Percentiles rank a stretch among this genome's conserved stretches.
These are phyloP conservation scores for Striga asiatica DNA, from an alignment of 257 asterid species.

Conservation along the genomic window DNA sequence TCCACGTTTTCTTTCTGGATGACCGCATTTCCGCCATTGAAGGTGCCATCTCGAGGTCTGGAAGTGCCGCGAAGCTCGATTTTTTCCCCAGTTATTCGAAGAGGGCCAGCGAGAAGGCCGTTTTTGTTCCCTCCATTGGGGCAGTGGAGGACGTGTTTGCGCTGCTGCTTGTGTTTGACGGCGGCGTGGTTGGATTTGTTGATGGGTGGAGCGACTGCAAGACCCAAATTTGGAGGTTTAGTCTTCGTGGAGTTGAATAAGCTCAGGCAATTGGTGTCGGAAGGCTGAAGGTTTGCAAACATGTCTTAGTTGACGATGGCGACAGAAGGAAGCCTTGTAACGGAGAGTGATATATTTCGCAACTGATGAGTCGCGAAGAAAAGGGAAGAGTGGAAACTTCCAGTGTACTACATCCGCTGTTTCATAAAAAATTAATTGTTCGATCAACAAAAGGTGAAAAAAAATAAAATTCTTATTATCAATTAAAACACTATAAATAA, in stretches of 20 bases:
- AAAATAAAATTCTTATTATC: too few relatives aligned
- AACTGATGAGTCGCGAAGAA: not conserved
- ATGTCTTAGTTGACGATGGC: conserved; percentile 16
- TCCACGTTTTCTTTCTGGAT: conserved; percentile 12
- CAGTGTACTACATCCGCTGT: too few relatives aligned
- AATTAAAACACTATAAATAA: too few relatives aligned
- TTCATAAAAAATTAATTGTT: too few relatives aligned
- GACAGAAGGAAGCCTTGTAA: not conserved
- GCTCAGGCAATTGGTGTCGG: conserved; percentile 47
- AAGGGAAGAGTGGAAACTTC: too few relatives aligned
- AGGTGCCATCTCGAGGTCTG: conserved; percentile 20
- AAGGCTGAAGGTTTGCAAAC: conserved; percentile 45
- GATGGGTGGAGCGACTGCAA: conserved; percentile 29
- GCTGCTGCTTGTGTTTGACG: conserved; percentile 22
- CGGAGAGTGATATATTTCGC: not conserved
- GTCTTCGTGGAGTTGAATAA: conserved; percentile 29
- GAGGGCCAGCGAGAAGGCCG: conserved; percentile 15
- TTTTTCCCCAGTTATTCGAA: conserved; percentile 16
- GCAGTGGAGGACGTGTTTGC: conserved; percentile 20
- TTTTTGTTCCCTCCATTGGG: conserved; percentile 13
- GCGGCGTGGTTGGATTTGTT: conserved; percentile 22
- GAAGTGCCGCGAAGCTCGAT: conserved; percentile 15
- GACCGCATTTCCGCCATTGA: conserved; percentile 18
- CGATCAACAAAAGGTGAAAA: too few relatives aligned
- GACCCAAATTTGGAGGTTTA: conserved; percentile 26